Conservation (phyloP, 2,329 filamentous ascomycete genomes). For the Colletotrichum godetiae region DNA sequence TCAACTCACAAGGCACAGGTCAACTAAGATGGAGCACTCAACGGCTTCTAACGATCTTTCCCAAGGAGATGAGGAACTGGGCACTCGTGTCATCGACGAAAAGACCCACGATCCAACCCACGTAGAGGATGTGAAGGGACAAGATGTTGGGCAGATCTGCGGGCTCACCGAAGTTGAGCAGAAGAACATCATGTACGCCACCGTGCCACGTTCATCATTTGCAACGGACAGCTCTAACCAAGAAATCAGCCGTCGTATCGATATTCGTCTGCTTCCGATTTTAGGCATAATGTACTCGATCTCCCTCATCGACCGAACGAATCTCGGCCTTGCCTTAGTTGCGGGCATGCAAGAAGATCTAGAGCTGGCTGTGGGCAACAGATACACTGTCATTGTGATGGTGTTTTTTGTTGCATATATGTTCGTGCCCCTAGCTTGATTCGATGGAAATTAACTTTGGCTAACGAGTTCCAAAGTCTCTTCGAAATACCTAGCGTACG, state of each 20-base stretch:
- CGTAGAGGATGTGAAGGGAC: neutral
- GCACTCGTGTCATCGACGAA: neutral
- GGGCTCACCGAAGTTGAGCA: neutral
- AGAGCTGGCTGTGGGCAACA: conserved; percentile 29
- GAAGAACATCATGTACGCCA: neutral
- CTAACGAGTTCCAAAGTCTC: neutral
- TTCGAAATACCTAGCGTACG: neutral
- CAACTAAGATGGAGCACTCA: neutral
- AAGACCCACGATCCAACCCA: neutral
- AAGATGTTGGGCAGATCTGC: neutral
- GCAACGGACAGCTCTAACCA: neutral
- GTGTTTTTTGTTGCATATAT: neutral
- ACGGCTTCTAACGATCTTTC: neutral
- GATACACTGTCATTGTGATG: neutral
- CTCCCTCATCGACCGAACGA: conserved; percentile 37
- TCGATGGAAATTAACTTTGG: no score
- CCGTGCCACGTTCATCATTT: neutral
- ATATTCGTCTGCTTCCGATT: conserved; percentile 51
- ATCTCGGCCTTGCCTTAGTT: conserved; percentile 33
- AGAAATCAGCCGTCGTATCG: conserved; percentile 38
- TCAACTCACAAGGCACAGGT: neutral
- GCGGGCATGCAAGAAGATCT: conserved; percentile 36
- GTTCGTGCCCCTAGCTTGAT: neutral
- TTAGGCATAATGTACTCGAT: conserved; percentile 40
- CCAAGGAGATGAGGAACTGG: neutral